Base-by-base conservation (phyloP, 805 yeast species). In the Nakazawaea ambrosiae region DNA sequence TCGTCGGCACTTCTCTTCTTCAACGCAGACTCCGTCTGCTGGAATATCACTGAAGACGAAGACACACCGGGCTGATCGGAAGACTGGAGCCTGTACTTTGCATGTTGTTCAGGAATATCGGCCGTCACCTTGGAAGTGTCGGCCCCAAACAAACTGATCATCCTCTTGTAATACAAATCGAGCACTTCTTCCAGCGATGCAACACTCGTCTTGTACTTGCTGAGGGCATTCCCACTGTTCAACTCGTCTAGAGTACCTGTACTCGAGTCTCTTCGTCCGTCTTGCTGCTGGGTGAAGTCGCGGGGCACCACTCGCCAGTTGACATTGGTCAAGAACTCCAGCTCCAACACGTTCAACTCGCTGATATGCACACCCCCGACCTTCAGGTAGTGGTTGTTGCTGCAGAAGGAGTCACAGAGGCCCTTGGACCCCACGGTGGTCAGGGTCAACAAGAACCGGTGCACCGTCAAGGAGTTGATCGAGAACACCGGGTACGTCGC, bases 391-490 rank as follows among this genome's bases (percentile, higher is more conserved):
- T 92, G 96, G 31, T 81, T 73, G 58, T 89, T 43, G 12, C 96
- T 87, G 60, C 92, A 89, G 58, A 92, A 90, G 19, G 89, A 81
- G 60, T 90, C 98, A 58, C 96, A 88, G 46, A 88, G 68, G 1
- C 95, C 90, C 55, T 90, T 90, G 45, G 90, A 80, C 0, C 92
- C 95, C 2, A 90, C 76, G 42, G 94, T 84, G 0, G 96, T 88
- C 1, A 96, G 92, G 0, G 96, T 89, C 28, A 90, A 66, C 37
- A 90, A 60, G 51, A 88, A 92, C 41, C 98, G 70, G 55, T 90
- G 98, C 4, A 90, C 96, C 0, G 98, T 90, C 55, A 92, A 72
- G 2, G 96, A 83, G 59, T 87, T 90, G 43, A 90, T 62, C 14
- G 89, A 82, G 63, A 90, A 90, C 28, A 74, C 72, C 4, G 87